Percentiles rank a stretch among this genome's conserved stretches.
Conservation (phyloP, 2,329 filamentous ascomycete genomes). For the Aspergillus eucalypticola region DNA sequence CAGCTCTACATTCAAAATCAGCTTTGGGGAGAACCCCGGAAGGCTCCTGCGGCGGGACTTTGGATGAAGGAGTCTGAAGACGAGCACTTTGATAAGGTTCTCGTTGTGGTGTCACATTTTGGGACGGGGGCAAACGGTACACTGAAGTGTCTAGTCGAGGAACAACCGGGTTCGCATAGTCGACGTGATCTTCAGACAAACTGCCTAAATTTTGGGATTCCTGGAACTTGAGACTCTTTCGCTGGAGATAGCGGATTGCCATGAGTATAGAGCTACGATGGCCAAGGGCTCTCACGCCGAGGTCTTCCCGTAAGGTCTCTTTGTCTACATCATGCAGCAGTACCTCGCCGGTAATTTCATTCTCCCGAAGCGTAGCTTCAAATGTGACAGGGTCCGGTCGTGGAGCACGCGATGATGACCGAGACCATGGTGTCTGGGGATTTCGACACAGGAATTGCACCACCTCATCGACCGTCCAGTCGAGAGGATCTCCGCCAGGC, state of each 20-base stretch:
- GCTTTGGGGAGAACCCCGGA: not conserved
- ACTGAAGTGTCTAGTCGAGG: not conserved
- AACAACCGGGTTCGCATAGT: not conserved
- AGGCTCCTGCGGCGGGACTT: not conserved
- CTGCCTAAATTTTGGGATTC: not conserved
- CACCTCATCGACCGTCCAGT: conserved; percentile 70
- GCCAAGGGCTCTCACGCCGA: conserved; percentile 60
- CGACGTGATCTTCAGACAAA: conserved; percentile 6
- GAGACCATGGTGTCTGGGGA: conserved; percentile 47
- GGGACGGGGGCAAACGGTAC: not conserved
- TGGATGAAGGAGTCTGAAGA: not conserved
- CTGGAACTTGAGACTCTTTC: conserved; percentile 54
- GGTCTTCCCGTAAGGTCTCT: conserved; percentile 52
- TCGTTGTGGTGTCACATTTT: not conserved
- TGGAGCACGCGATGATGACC: conserved; percentile 28
- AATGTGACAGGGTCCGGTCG: conserved; percentile 58
- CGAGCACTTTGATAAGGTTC: not conserved
- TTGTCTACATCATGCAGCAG: conserved; percentile 61
- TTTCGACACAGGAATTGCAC: conserved; percentile 64
- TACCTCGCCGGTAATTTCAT: conserved; percentile 66
- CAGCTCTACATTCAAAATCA: not conserved
- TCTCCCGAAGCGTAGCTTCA: conserved; percentile 57
- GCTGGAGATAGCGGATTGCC: conserved; percentile 59
- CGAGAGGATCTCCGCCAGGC: conserved; percentile 63
- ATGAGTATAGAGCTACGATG: conserved; percentile 60